phyloP scores from a whole-genome alignment of 768 basidiomycete genomes.

The Lyophyllum semitale region DNA sequence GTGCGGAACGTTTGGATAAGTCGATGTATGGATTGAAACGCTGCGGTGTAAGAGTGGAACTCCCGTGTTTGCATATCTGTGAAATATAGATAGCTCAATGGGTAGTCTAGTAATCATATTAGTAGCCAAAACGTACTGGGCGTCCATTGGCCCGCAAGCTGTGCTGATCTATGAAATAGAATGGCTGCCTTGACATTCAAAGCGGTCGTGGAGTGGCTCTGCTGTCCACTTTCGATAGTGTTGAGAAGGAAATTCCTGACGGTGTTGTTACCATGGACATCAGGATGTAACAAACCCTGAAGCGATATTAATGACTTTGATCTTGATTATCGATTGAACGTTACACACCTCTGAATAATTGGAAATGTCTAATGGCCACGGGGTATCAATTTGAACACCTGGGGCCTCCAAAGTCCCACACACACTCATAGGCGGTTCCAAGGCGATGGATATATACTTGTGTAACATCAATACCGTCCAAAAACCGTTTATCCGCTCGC shows the following conservation, averaged over 20 bases:
- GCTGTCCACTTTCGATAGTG: constrained; percentile 27
- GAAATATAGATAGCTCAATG: constrained; percentile 1
- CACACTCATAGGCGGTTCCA: constrained; percentile 54
- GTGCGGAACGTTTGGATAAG: constrained; percentile 44
- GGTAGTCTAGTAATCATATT: not conserved
- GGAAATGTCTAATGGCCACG: constrained; percentile 50
- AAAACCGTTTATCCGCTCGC: constrained; percentile 66
- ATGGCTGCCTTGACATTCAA: constrained; percentile 56
- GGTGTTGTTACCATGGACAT: constrained; percentile 47
- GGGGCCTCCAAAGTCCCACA: constrained; percentile 55
- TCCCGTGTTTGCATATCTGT: constrained; percentile 45
- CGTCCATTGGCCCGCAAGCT: constrained; percentile 50
- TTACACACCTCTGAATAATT: constrained; percentile 38
- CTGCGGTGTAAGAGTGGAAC: constrained; percentile 39
- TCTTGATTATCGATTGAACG: constrained; percentile 1
- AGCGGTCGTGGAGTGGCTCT: constrained; percentile 39
- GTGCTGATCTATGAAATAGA: constrained; percentile 58
- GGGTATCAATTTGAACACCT: constrained; percentile 52
- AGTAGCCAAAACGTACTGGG: constrained; percentile 33
- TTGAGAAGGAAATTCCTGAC: constrained; percentile 50
- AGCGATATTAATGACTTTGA: constrained; percentile 12
- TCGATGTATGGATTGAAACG: constrained; percentile 46
- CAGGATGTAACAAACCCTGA: constrained; percentile 47
- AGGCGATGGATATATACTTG: constrained; percentile 53
- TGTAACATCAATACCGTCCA: constrained; percentile 65